Percentiles rank a stretch among this genome's conserved stretches.
Conservation (phyloP, 352 stramenopile genomes). For the Phytophthora brassicae region DNA sequence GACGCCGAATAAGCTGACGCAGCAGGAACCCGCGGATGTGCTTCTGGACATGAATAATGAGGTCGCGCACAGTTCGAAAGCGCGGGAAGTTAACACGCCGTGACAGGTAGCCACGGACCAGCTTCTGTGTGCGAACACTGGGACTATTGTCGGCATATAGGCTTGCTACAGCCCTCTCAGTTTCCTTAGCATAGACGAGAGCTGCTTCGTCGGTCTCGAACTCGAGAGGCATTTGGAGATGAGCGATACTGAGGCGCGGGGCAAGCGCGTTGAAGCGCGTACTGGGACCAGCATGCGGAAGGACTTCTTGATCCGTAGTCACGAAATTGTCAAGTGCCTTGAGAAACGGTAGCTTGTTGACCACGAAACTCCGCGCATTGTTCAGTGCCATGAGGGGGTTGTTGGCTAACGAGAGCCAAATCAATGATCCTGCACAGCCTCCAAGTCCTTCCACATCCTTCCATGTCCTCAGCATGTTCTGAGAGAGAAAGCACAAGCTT, state of each 20-base stretch:
- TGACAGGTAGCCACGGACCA: constrained; percentile 56
- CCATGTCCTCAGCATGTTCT: constrained; percentile 60
- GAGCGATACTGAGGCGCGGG: constrained; percentile 34
- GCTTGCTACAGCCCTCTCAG: constrained; percentile 28
- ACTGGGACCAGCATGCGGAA: constrained; percentile 44
- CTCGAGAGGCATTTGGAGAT: constrained; percentile 42
- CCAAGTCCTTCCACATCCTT: constrained; percentile 46
- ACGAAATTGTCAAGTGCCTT: constrained; percentile 65
- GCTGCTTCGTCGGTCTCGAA: constrained; percentile 51
- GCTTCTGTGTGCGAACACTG: constrained; percentile 29
- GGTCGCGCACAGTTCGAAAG: constrained; percentile 44
- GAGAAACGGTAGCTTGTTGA: constrained; percentile 67
- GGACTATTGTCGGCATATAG: constrained; percentile 50
- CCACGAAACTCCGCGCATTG: constrained; percentile 61
- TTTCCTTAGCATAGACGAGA: constrained; percentile 36
- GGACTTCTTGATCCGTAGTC: constrained; percentile 63
- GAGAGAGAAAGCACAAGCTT: constrained; percentile 58
- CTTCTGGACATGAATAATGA: constrained; percentile 59
- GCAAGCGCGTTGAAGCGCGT: constrained; percentile 39
- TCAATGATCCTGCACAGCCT: constrained; percentile 37
- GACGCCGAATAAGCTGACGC: constrained; percentile 39
- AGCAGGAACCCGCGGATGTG: constrained; percentile 66
- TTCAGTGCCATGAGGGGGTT: constrained; percentile 63
- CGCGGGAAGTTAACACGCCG: constrained; percentile 39
- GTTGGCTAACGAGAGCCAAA: constrained; percentile 59